phyloP scores from a whole-genome alignment of 495 filamentous ascomycete species.

The Beverwykella pulmonaria region DNA sequence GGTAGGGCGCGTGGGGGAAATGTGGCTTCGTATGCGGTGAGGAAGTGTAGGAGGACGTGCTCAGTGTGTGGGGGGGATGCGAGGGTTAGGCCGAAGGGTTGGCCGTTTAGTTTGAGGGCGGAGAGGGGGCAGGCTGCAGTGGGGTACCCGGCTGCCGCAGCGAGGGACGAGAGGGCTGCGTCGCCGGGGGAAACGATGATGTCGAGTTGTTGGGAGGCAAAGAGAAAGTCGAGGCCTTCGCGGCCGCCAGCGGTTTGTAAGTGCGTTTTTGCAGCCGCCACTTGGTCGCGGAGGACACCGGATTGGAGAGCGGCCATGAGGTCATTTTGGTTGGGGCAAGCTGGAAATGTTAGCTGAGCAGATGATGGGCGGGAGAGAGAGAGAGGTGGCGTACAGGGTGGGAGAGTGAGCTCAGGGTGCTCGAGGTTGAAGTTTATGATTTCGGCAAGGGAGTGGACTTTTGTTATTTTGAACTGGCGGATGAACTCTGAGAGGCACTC shows the following conservation, averaged over 20 bases:
- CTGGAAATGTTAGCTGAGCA: constrained; percentile 5
- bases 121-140: constrained; percentile 38
- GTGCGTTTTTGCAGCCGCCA: constrained; percentile 24
- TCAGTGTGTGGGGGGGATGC: constrained; percentile 33
- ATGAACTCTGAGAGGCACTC: constrained; percentile 34
- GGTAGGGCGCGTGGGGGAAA: constrained; percentile 36
- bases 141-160: constrained; percentile 40
- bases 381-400: constrained; percentile 22
- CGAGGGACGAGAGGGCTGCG: constrained; percentile 35
- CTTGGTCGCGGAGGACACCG: constrained; percentile 7
- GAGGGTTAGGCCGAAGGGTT: constrained; percentile 40
- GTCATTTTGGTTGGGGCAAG: constrained; percentile 35
- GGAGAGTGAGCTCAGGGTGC: constrained; percentile 32
- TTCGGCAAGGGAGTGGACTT: constrained; percentile 38
- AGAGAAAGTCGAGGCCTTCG: constrained; percentile 36
- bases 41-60: constrained; percentile 36
- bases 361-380: background rate
- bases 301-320: constrained; percentile 35
- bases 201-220: constrained; percentile 35
- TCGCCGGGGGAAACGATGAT: constrained; percentile 38
- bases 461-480: constrained; percentile 35
- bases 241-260: constrained; percentile 26
- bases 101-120: constrained; percentile 37
- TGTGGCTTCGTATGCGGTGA: constrained; percentile 40
- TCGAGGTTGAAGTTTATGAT: constrained; percentile 41